Conservation (phyloP, 208 protist genomes). For the Giardia duodenalis region DNA sequence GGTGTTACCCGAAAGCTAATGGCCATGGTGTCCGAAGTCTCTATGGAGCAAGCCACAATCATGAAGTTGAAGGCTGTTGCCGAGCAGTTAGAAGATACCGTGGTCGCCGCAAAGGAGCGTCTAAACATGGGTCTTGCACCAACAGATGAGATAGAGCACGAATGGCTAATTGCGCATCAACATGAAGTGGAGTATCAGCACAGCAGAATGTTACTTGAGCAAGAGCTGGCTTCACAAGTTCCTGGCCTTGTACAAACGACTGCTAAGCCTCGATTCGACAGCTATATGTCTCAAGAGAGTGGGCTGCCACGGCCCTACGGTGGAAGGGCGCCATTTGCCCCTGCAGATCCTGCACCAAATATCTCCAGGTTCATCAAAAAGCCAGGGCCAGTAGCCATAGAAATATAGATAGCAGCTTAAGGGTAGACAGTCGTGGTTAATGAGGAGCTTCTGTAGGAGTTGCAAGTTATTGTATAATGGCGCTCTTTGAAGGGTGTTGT, state of each 20-base stretch:
- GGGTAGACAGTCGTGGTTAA: too few relatives aligned
- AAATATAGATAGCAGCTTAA: too few relatives aligned
- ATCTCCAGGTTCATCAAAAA: neutral
- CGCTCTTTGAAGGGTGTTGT: too few relatives aligned
- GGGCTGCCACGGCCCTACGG: constrained; percentile 19
- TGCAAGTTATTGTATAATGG: too few relatives aligned
- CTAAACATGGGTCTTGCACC: neutral
- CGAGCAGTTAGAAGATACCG: neutral
- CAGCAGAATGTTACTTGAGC: neutral
- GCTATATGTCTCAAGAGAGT: neutral
- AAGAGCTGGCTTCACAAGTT: neutral
- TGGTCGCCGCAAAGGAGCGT: neutral
- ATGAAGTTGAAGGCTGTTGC: neutral
- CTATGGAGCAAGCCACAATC: neutral
- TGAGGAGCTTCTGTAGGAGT: too few relatives aligned
- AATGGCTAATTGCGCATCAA: constrained; percentile 19
- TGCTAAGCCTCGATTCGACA: constrained; percentile 17
- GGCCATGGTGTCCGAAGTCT: neutral
- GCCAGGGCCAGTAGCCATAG: neutral
- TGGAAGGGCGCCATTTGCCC: neutral
- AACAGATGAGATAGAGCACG: constrained; percentile 20
- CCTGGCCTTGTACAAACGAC: neutral
- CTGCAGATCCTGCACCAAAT: neutral
- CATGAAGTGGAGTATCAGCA: neutral
- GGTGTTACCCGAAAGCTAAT: neutral